These are phyloP conservation scores for Fraxinus excelsior DNA, from an alignment of 257 asterid species.

Conservation along the genomic window DNA sequence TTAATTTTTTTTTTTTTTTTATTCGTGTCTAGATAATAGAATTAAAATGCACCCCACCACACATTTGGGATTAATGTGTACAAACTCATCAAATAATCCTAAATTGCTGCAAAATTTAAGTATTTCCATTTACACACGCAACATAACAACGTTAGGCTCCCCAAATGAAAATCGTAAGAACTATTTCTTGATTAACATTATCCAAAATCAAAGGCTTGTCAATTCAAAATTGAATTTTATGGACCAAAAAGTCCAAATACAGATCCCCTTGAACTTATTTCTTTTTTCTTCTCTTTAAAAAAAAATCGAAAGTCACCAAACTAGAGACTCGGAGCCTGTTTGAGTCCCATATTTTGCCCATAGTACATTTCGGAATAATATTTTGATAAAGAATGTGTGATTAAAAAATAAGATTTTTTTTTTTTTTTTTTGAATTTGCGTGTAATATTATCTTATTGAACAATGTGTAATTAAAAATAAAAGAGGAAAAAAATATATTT, in stretches of 20 bases:
- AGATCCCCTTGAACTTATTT: conserved; percentile 21
- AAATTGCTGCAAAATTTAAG: conserved; percentile 8
- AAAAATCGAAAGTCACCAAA: background rate
- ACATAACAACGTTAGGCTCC: conserved; percentile 7
- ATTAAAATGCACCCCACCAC: background rate
- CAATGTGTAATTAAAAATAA: no score
- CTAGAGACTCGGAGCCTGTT: no score
- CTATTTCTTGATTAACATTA: conserved; percentile 18
- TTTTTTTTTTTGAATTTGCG: no score
- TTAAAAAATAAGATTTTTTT: no score
- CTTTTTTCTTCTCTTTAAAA: background rate
- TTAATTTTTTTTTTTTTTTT: no score
- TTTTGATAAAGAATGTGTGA: no score
- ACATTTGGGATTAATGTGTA: conserved; percentile 42
- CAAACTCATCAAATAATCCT: background rate
- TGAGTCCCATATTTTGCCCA: no score
- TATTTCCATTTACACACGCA: conserved; percentile 1
- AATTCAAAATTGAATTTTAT: conserved; percentile 11
- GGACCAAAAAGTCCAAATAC: conserved; percentile 35
- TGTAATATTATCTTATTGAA: no score
- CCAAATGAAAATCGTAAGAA: background rate
- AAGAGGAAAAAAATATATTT: no score
- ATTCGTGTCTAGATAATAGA: conserved; percentile 18
- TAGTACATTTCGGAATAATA: no score
- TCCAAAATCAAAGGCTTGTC: conserved; percentile 16